These are phyloP conservation scores for Tricholoma sp. DNA, from an alignment of 768 basidiomycete genomes.

Conservation along the genomic window DNA sequence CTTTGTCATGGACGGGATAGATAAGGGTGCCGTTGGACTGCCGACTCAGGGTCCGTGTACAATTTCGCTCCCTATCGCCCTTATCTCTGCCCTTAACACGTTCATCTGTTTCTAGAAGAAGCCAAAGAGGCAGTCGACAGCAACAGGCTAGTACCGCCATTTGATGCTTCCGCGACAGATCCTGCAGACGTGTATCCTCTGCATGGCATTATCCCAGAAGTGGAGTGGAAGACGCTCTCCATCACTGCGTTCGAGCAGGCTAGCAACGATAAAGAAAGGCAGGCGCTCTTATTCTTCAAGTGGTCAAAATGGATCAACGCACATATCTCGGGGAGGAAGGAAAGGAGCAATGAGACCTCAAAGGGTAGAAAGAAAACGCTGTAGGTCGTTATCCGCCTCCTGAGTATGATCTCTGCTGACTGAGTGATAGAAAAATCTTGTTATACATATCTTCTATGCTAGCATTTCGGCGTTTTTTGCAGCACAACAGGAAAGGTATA, in stretches of 20 bases:
- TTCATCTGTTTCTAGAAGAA: slow-evolving; percentile 43
- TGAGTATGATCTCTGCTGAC: not conserved
- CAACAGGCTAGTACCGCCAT: slow-evolving; percentile 72
- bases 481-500: slow-evolving; percentile 30
- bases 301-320: slow-evolving; percentile 67
- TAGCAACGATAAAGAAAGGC: slow-evolving; percentile 39
- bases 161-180: slow-evolving; percentile 58
- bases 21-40: slow-evolving; percentile 61
- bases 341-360: slow-evolving; percentile 31
- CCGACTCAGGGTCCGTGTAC: slow-evolving; percentile 58
- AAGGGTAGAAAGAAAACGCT: slow-evolving; percentile 56
- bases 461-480: slow-evolving; percentile 49
- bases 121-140: slow-evolving; percentile 59
- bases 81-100: not conserved
- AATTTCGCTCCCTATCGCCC: not conserved
- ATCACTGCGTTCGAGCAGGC: slow-evolving; percentile 51
- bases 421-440: slow-evolving; percentile 55
- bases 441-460: slow-evolving; percentile 84
- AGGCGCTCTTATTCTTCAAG: slow-evolving; percentile 53
- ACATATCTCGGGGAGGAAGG: slow-evolving; percentile 46
- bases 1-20: slow-evolving; percentile 81
- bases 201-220: slow-evolving; percentile 72
- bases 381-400: slow-evolving; percentile 39
- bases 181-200: slow-evolving; percentile 73
- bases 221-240: slow-evolving; percentile 73